phyloP scores from a whole-genome alignment of 345 rosid genomes.

The Eucalyptus pauciflora region DNA sequence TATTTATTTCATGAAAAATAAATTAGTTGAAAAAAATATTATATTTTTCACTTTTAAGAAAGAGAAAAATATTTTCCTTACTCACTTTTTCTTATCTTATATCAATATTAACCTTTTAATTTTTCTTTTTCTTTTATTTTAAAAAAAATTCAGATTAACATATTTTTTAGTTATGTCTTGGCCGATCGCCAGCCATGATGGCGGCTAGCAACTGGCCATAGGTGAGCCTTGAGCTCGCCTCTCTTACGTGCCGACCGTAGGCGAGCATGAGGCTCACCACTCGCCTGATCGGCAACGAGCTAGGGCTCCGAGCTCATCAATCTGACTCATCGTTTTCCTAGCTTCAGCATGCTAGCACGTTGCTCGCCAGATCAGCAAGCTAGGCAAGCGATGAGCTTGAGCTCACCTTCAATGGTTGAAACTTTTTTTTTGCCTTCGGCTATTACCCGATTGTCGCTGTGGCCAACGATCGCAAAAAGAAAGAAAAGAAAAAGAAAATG shows the following conservation, averaged over 20 bases:
- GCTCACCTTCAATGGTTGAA: rapidly evolving
- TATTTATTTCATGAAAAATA: too few relatives aligned
- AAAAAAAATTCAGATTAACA: too few relatives aligned
- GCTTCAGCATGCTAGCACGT: rapidly evolving
- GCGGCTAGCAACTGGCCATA: rapidly evolving
- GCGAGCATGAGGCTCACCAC: too few relatives aligned
- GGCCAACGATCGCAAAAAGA: rapidly evolving
- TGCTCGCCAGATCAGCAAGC: rapidly evolving
- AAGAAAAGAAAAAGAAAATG: rapidly evolving
- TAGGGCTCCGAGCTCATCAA: too few relatives aligned
- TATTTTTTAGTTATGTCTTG: too few relatives aligned
- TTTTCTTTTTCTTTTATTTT: too few relatives aligned
- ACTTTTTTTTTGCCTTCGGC: too few relatives aligned
- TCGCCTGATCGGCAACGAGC: rapidly evolving
- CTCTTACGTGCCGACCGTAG: rapidly evolving
- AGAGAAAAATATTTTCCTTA: rapidly evolving
- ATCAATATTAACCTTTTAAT: too few relatives aligned
- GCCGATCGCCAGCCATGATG: rapidly evolving
- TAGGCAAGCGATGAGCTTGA: too few relatives aligned
- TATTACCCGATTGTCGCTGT: rapidly evolving
- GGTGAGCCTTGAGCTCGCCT: rapidly evolving
- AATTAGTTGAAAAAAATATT: too few relatives aligned
- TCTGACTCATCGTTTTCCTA: rapidly evolving
- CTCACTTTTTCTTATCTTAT: too few relatives aligned
- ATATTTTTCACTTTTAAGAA: rapidly evolving